A percentile compares a stretch with the other conserved stretches of the same genome.
These are phyloP conservation scores for Salvia miltiorrhiza DNA, from an alignment of 257 asterid species.

Conservation along the genomic window DNA sequence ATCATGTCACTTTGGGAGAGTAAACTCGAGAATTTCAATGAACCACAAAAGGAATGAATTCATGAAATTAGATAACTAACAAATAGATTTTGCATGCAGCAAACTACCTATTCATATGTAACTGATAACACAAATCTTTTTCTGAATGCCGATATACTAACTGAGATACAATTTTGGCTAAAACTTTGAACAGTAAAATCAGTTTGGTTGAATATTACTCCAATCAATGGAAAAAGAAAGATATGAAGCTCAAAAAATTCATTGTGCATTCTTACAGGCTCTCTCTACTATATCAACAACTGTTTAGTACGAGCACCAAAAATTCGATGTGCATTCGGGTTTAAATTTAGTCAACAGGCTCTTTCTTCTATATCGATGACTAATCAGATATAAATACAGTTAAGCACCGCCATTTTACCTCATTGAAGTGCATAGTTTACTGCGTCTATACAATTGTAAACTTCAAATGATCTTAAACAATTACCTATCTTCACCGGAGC, in stretches of 20 bases:
- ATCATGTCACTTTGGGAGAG: neutral
- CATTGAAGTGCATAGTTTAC: neutral
- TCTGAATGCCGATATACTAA: neutral
- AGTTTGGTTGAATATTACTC: neutral
- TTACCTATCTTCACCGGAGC: constrained; percentile 83
- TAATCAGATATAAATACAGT: neutral
- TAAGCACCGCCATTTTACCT: neutral
- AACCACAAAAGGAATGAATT: neutral
- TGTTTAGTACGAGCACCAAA: neutral
- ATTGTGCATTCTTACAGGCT: neutral
- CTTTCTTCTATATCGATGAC: neutral
- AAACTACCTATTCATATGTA: neutral
- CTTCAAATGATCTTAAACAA: constrained; percentile 3
- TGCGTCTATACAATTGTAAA: neutral
- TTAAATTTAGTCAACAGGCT: neutral
- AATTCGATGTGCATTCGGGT: neutral
- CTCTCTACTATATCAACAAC: neutral
- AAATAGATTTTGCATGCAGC: neutral
- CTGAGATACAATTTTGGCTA: neutral
- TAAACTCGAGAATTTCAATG: neutral
- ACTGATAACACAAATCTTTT: neutral
- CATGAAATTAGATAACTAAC: neutral
- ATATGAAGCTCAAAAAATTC: neutral
- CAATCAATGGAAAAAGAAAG: neutral
- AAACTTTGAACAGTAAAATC: neutral